Evolutionary conservation across 148 eudicot genomes (phyloP), one percentile per base, ranked within the genome.

Genomic region (Agrostemma githago): DNA sequence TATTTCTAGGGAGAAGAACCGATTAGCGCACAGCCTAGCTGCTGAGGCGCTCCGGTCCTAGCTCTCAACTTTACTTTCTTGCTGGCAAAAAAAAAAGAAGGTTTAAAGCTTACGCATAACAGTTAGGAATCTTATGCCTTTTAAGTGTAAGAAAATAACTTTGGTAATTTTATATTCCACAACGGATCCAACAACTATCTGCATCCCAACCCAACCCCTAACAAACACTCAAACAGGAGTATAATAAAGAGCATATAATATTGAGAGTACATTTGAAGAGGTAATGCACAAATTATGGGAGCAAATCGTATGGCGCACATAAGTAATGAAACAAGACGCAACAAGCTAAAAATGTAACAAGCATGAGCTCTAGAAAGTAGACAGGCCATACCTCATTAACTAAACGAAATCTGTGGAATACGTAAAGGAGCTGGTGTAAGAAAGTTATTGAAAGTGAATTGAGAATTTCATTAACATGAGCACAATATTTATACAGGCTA

Each of bases 401-500:
- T 78, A 72, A 59, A 65, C 79, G 79, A 71, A 48, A 48, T 8
- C 51, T 71, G 63, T 76, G 64, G 59, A 80, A 80, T 68, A 57
- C 69, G 4, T 57, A 66, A 8, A 80, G 66, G 43, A 80, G 76
- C 56, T 40, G n/a, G n/a, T n/a, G n/a, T n/a, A n/a, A n/a, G n/a
- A n/a, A n/a, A n/a, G n/a, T n/a, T n/a, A n/a, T n/a, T n/a, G n/a
- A n/a, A n/a, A n/a, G n/a, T n/a, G n/a, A n/a, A n/a, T n/a, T n/a
- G n/a, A n/a, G n/a, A n/a, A n/a, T n/a, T n/a, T n/a, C n/a, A n/a
- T n/a, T n/a, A n/a, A n/a, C n/a, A n/a, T n/a, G n/a, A n/a, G n/a
- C n/a, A n/a, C n/a, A n/a, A n/a, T n/a, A n/a, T n/a, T n/a, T n/a
- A n/a, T n/a, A n/a, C n/a, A n/a, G n/a, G n/a, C n/a, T n/a, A n/a